A percentile compares a stretch with the other conserved stretches of the same genome.
phyloP scores from a whole-genome alignment of 441 rosid genomes.

The Populus trichocarpa region DNA sequence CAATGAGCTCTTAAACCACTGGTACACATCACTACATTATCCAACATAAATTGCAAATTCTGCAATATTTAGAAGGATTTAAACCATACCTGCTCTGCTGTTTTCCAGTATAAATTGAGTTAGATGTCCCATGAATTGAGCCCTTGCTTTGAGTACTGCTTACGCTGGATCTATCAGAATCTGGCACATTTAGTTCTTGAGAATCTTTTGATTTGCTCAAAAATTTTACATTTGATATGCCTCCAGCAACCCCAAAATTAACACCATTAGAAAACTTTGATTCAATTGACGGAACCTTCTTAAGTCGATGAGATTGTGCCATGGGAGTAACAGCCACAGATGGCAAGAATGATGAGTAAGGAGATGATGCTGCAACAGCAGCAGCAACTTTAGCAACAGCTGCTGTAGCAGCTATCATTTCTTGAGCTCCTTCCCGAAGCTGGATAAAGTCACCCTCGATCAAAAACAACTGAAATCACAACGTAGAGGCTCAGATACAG shows the following conservation, averaged over 20 bases:
- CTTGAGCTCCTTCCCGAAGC: constrained; percentile 93
- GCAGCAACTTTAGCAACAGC: constrained; percentile 92
- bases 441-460: constrained; percentile 83
- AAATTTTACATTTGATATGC: constrained; percentile 42
- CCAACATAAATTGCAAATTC: not conserved
- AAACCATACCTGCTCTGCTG: constrained; percentile 54
- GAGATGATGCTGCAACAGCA: constrained; percentile 58
- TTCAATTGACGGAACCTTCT: constrained; percentile 43
- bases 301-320: constrained; percentile 73
- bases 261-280: constrained; percentile 42
- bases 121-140: constrained; percentile 41
- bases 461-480: constrained; percentile 64
- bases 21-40: not conserved
- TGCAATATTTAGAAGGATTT: not conserved
- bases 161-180: constrained; percentile 29
- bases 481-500: constrained; percentile 12
- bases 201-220: constrained; percentile 54
- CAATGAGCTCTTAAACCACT: not conserved
- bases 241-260: constrained; percentile 31
- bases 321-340: constrained; percentile 91
- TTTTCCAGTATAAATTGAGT: constrained; percentile 36
- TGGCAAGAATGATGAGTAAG: constrained; percentile 63
- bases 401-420: constrained; percentile 85
- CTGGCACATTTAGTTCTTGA: constrained; percentile 35
- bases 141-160: constrained; percentile 39